These are phyloP conservation scores for Tetrapisispora fleetii DNA, from an alignment of 805 yeast species.

Conservation along the genomic window DNA sequence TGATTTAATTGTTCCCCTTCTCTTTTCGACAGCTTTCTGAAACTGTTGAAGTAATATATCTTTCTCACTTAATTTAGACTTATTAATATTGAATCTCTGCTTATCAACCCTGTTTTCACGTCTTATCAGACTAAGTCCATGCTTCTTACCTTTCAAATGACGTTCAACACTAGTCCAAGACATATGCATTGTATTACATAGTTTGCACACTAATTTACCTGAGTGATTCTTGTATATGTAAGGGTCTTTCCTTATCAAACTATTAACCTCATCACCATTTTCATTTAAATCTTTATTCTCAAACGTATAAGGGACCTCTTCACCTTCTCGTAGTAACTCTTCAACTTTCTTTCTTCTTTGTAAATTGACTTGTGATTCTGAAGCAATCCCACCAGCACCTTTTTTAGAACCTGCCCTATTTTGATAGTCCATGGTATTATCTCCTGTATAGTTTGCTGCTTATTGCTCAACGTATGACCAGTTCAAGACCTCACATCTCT, in stretches of 20 bases:
- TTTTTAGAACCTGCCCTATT: conserved; percentile 84
- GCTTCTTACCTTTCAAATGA: conserved; percentile 79
- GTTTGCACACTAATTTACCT: conserved; percentile 76
- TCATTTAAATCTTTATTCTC: conserved; percentile 33
- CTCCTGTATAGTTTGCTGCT: no score
- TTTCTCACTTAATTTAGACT: conserved; percentile 6
- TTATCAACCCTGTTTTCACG: conserved; percentile 35
- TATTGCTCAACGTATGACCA: no score
- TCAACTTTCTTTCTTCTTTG: conserved; percentile 60
- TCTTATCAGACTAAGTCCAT: conserved; percentile 59
- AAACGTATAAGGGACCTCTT: conserved; percentile 30
- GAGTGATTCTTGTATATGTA: conserved; percentile 74
- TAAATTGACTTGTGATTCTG: conserved; percentile 55
- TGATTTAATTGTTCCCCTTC: conserved; percentile 4
- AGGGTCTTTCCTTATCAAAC: conserved; percentile 35
- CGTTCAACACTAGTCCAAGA: conserved; percentile 73
- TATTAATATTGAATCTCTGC: background rate
- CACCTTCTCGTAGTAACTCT: conserved; percentile 39
- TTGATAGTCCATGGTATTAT: conserved; percentile 64
- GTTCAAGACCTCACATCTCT: no score
- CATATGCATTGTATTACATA: conserved; percentile 76
- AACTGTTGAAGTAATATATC: conserved; percentile 26
- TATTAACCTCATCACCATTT: conserved; percentile 45
- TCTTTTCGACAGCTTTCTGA: conserved; percentile 12
- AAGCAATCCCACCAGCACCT: conserved; percentile 87